Base-by-base conservation (phyloP, 148 eudicot species). In the Nyssa sinensis region DNA sequence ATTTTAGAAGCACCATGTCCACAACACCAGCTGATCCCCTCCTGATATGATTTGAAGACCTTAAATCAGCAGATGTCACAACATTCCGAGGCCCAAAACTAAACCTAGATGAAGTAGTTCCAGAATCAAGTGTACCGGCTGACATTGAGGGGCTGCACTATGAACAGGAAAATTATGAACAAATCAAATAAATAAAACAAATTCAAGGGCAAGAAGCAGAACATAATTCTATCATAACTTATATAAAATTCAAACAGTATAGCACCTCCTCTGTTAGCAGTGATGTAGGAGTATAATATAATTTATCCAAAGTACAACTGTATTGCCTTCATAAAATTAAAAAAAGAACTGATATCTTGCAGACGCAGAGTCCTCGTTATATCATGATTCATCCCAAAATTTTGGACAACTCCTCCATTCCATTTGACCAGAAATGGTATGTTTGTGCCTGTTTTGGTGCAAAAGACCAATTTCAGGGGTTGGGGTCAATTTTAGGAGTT, bases 21-120 rank as follows among this genome's bases (percentile, higher is more conserved):
- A 74, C 83, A 77, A 84, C 67, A 58, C 93, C 91, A 84, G 90
- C 90, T 69, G 98, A 91, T 69, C 95, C 98, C 76, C 77, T 81
- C 74, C 93, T 89, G 66, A 61, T 53, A 73, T 37, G 65, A 67
- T 84, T 83, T 64, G 84, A 76, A 74, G 83, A 28, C 44, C 49
- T 67, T 75, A 35, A 67, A 57, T 71, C 70, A 64, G 68, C 74
- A 67, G 84, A 78, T 64, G 57, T 67, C 62, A 41, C 67, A 57
- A 28, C 67, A 62, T 70, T 33, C 64, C 65, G 66, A 14, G 78
- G 74, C 34, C 78, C 75, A 74, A 70, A 61, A 71, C 24, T 39
- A 67, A 68, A 19, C 19, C 49, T 41, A 47, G 70, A 41, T 39
- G 24, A 21, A 62, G 72, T 71, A 74, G 75, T 79, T 79, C 49